phyloP scores from a whole-genome alignment of 495 filamentous ascomycete genomes.

The Hapsidospora chrysogenum region DNA sequence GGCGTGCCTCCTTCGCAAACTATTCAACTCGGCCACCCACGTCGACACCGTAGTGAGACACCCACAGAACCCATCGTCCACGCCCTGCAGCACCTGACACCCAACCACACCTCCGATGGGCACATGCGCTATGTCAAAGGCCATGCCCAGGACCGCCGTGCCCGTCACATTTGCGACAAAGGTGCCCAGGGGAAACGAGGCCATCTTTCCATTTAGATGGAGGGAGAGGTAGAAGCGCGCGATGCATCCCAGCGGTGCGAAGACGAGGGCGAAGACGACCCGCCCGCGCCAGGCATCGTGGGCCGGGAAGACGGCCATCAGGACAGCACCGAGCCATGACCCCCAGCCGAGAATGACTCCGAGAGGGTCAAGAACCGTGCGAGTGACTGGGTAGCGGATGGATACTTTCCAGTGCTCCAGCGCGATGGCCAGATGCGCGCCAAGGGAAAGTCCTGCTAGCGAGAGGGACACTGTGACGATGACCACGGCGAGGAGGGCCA shows the following conservation, averaged over 20 bases:
- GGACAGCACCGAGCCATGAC: slow-evolving; percentile 63
- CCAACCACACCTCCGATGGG: slow-evolving; percentile 34
- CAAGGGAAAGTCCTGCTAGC: slow-evolving; percentile 49
- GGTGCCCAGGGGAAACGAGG: slow-evolving; percentile 73
- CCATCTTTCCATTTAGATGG: slow-evolving; percentile 44
- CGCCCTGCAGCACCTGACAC: slow-evolving; percentile 69
- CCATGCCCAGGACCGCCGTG: slow-evolving; percentile 44
- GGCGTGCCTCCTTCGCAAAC: slow-evolving; percentile 44
- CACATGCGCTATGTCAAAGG: slow-evolving; percentile 56
- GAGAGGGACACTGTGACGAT: slow-evolving; percentile 52
- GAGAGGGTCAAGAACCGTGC: slow-evolving; percentile 44
- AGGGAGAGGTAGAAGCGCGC: slow-evolving; percentile 56
- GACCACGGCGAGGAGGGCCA: slow-evolving; percentile 57
- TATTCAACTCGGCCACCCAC: slow-evolving; percentile 69
- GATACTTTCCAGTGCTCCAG: slow-evolving; percentile 35
- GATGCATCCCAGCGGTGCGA: slow-evolving; percentile 71
- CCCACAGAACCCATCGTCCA: slow-evolving; percentile 86
- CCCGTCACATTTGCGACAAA: slow-evolving; percentile 74
- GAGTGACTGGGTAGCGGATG: slow-evolving; percentile 37
- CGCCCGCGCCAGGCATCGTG: slow-evolving; percentile 59
- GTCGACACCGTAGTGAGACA: slow-evolving; percentile 85
- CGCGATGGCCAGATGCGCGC: slow-evolving; percentile 64
- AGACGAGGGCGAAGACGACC: slow-evolving; percentile 62
- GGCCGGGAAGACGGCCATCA: slow-evolving; percentile 61
- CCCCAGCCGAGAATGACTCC: slow-evolving; percentile 48